These are phyloP conservation scores for Solanum bukasovii DNA, from an alignment of 257 asterid genomes.

Conservation along the genomic window DNA sequence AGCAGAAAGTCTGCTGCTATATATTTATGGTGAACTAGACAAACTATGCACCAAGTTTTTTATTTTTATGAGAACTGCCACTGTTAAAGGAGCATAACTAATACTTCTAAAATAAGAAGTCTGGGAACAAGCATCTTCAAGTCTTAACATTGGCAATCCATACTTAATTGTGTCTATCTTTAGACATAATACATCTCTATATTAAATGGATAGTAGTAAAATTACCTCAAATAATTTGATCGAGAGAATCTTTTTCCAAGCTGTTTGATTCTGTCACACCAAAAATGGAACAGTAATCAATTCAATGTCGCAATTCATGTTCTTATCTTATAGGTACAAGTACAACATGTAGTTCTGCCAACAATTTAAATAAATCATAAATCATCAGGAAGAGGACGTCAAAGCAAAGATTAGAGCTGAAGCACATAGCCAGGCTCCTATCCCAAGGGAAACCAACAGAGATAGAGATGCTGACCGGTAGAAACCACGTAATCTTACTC, in stretches of 20 bases:
- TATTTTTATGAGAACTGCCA: not conserved
- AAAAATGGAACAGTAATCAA: not conserved
- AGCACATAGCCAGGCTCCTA: not conserved
- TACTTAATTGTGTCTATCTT: not conserved
- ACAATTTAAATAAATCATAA: not conserved
- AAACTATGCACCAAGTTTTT: not conserved
- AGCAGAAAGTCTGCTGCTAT: not conserved
- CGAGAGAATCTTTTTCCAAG: not conserved
- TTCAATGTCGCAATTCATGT: not conserved
- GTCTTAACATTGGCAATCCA: not conserved
- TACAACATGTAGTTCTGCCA: not conserved
- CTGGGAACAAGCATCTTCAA: not conserved
- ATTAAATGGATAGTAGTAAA: not conserved
- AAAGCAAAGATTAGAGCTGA: not conserved
- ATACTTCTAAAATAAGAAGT: not conserved
- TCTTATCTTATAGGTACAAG: not conserved
- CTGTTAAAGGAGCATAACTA: not conserved
- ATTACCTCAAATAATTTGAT: not conserved
- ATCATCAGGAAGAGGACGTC: not conserved
- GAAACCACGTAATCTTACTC: not conserved
- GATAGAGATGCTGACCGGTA: not conserved
- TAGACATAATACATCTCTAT: not conserved
- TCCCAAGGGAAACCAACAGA: not conserved
- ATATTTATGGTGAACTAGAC: not conserved
- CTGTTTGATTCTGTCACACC: not conserved